Evolutionary conservation across 768 basidiomycete species (phyloP), one percentile per base, ranked within the genome.

Genomic region (Tricholoma saponaceum): DNA sequence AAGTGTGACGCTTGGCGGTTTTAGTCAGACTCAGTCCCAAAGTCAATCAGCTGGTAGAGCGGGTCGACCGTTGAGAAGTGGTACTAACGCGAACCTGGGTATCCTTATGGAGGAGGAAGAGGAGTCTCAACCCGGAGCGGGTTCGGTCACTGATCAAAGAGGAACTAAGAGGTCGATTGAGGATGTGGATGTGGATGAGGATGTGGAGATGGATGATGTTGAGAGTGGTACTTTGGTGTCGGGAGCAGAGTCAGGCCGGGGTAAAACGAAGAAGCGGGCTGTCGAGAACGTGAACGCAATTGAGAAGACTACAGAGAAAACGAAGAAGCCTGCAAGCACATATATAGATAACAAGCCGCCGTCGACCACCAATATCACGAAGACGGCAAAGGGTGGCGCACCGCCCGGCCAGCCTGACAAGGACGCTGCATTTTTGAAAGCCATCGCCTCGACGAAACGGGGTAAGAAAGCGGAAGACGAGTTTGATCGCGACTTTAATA

Each of bases 401-500:
- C 65, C 69, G 0, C 67, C 75, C 0, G 80, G 80, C 4, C 75
- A 81, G 62, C 83, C 80, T 0, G 90, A 92, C 65, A 83, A 74
- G n/a, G 89, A 91, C 61, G 74, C 72, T 1, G 81, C 77, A 0
- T 90, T 91, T 66, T 72, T 91, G 26, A 86, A 83, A 58, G 90
- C 90, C 0, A 74, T 92, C 25, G 87, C 89, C 8, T 87, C 87
- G 1, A 86, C 75, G 20, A 90, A 89, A 64, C 77, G 79, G 18
- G 86, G 84, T 1, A 89, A 86, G 74, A 85, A 79, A 64, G 61
- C 71, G 2, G 88, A 89, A 65, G 86, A 89, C 64, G 75, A 76
- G 4, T 89, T 89, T 58, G 90, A 92, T 70, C 79, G 86, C 16
- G 90, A 92, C 57, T 92, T 92, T 65, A 90, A 90, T 66, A 83